Evolutionary conservation across 2,329 filamentous ascomycete genomes (phyloP), one percentile per base, ranked within the genome.

Genomic region (Talaromyces pinophilus): DNA sequence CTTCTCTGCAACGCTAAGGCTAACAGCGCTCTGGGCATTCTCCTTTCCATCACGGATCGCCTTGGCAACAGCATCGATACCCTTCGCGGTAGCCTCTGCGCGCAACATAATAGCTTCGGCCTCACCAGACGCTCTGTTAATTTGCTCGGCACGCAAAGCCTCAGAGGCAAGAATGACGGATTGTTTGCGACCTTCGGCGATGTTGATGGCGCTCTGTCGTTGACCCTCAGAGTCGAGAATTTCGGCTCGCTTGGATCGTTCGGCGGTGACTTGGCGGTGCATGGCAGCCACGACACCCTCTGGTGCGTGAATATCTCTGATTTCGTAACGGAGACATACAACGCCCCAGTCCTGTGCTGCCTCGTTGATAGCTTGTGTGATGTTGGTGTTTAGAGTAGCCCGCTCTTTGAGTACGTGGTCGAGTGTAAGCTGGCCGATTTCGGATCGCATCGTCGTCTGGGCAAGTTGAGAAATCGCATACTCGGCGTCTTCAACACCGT

Each of bases 391-490:
- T 71, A 99, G 89, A 22, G 93, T 92, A 2, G 93, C 92, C 70
- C 95, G 92, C 84, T 99, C 95, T 79, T 98, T 98, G 67, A 99
- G 87, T 54, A 99, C 95, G 81, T 99, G 94, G 80, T 99, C 95
- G 73, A 99, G 90, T 0, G 92, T 92, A 67, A 99, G 86, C 80
- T 98, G 95, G 70, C 95, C 95, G 74, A 99, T 99, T 80, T 99
- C 95, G 75, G 91, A 96, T 74, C 95, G 92, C 95, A 99, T 99
- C 0, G 95, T 98, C 11, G 95, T 99, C 82, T 99, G 95, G 17
- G 95, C 95, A 57, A 99, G 89, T 78, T 99, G 95, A 8, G 92
- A 95, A 77, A 99, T 98, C 79, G 95, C 95, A 79, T 99, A 99
- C 79, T 99, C 95, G 69, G 95, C 94, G 77, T 99, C 95, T 81